Conservation (phyloP, 768 basidiomycete genomes). For the Mycena leptocephala region DNA sequence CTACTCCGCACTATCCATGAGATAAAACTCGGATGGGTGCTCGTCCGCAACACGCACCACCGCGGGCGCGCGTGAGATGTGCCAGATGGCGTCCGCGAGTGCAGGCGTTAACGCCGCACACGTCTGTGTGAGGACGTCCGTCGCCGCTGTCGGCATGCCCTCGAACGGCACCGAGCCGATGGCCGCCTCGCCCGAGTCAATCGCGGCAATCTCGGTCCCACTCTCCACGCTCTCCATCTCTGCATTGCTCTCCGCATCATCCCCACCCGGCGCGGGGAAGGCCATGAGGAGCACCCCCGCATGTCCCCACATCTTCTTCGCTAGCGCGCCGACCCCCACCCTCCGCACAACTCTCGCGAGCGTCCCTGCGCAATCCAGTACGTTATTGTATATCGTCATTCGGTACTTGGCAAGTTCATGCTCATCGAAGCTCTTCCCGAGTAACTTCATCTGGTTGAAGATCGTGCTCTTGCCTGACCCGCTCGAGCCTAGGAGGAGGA, state of each 20-base stretch:
- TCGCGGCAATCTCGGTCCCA: constrained; percentile 1
- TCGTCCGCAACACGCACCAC: constrained; percentile 44
- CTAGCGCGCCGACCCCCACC: constrained; percentile 73
- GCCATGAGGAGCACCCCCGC: constrained; percentile 13
- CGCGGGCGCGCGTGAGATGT: constrained; percentile 67
- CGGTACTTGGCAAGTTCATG: constrained; percentile 77
- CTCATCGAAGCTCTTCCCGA: constrained; percentile 78
- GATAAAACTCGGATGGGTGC: constrained; percentile 74
- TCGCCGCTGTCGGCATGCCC: constrained; percentile 61
- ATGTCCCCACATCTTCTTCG: constrained; percentile 31
- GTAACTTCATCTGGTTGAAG: constrained; percentile 79
- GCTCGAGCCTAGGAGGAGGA: constrained; percentile 11
- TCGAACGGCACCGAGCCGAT: constrained; percentile 10
- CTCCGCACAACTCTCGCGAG: constrained; percentile 80
- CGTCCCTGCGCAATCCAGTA: constrained; percentile 81
- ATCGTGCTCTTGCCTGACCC: constrained; percentile 19
- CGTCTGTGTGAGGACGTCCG: constrained; percentile 67
- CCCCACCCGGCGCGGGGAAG: constrained; percentile 7
- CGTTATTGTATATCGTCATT: too few species aligned
- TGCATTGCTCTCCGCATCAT: not conserved
- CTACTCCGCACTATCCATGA: constrained; percentile 70
- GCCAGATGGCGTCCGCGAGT: constrained; percentile 64
- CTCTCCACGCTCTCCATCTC: constrained; percentile 6
- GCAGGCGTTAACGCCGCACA: constrained; percentile 45
- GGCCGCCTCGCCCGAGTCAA: constrained; percentile 4